These are phyloP conservation scores for Tausonia pullulans DNA, from an alignment of 1,284 basidiomycete species.

Conservation along the genomic window DNA sequence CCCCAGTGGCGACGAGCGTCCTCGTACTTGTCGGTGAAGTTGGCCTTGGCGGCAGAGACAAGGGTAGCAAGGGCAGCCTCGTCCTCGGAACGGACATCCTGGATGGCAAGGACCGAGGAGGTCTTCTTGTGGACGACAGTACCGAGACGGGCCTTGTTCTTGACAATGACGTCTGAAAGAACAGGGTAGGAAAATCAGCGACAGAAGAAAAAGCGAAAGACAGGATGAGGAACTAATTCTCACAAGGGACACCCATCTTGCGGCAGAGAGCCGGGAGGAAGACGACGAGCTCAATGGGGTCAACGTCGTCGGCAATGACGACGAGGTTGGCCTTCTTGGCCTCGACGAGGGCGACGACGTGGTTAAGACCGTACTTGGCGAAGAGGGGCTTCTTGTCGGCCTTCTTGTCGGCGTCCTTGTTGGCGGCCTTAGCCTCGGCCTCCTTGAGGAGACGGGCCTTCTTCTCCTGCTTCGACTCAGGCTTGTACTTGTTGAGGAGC, in stretches of 20 bases:
- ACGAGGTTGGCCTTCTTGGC: constrained; percentile 97
- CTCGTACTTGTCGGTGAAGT: constrained; percentile 97
- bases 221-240: constrained; percentile 46
- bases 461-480: constrained; percentile 81
- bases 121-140: constrained; percentile 98
- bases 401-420: constrained; percentile 36
- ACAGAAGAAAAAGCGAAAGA: not conserved
- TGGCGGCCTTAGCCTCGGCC: constrained; percentile 48
- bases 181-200: not conserved
- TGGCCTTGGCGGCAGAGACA: constrained; percentile 88
- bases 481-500: constrained; percentile 81
- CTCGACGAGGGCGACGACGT: constrained; percentile 85
- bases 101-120: constrained; percentile 75
- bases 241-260: constrained; percentile 93
- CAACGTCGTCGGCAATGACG: constrained; percentile 94
- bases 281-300: constrained; percentile 95
- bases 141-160: constrained; percentile 92
- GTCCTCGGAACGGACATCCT: constrained; percentile 93
- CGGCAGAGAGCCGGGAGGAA: constrained; percentile 97
- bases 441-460: constrained; percentile 84
- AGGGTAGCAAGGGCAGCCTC: constrained; percentile 84
- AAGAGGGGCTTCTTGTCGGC: constrained; percentile 86
- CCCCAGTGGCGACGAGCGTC: constrained; percentile 87
- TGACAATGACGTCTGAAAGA: constrained; percentile 76
- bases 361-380: constrained; percentile 96